A percentile compares a stretch with the other conserved stretches of the same genome.
Conservation (phyloP, 331 rosid species). For the Dryas integrifolia region DNA sequence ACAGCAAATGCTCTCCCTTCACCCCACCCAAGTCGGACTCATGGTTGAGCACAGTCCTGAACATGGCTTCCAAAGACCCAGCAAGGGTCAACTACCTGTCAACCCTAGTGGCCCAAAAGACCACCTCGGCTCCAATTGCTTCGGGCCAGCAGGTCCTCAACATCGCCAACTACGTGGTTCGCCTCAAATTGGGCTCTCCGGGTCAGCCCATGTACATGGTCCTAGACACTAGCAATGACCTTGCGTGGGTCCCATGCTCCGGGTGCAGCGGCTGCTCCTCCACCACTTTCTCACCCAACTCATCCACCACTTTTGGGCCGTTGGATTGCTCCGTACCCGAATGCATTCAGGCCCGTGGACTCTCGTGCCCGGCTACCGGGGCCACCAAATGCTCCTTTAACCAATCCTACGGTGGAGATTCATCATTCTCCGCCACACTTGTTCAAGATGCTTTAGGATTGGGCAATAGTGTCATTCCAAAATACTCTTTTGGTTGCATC, state of each 20-base stretch:
- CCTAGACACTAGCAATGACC: conserved; percentile 80
- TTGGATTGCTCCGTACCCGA: conserved; percentile 62
- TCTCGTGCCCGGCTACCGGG: conserved; percentile 50
- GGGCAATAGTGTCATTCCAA: conserved; percentile 37
- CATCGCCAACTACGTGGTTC: conserved; percentile 74
- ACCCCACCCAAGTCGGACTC: conserved; percentile 54
- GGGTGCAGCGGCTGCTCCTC: conserved; percentile 70
- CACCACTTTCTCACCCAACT: conserved; percentile 48
- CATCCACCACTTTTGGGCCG: conserved; percentile 46
- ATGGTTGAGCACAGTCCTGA: conserved; percentile 48
- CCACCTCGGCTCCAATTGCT: conserved; percentile 60
- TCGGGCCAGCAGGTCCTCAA: conserved; percentile 71
- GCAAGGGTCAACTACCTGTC: conserved; percentile 61
- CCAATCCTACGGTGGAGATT: conserved; percentile 72
- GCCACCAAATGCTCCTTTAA: conserved; percentile 54
- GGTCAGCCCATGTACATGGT: conserved; percentile 75
- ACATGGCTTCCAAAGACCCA: conserved; percentile 80
- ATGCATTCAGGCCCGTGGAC: conserved; percentile 60
- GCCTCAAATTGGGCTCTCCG: conserved; percentile 70
- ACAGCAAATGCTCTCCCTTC: conserved; percentile 85
- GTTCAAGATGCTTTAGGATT: conserved; percentile 54
- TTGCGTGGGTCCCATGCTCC: conserved; percentile 72
- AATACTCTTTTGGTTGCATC: conserved; percentile 69
- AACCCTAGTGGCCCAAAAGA: conserved; percentile 44
- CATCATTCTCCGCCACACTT: conserved; percentile 66